Base-by-base conservation (phyloP, 345 rosid species). In the Lenwebbia sp. region DNA sequence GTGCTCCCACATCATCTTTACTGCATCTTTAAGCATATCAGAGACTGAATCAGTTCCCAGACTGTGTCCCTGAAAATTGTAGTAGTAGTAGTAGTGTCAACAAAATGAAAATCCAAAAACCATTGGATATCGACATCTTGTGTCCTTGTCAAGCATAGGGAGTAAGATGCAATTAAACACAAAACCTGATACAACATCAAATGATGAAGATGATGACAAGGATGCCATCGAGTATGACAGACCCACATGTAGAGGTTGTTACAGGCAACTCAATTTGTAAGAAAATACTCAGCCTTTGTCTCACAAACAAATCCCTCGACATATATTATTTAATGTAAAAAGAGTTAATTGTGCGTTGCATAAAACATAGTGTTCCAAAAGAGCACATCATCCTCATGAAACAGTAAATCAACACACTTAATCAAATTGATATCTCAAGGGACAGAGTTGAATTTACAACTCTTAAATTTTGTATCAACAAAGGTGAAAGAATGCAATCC, bases 1-100 rank as follows among this genome's bases (percentile, higher is more conserved):
- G 37, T 89, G 82, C 21, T 87, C 87, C 94, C 94, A 91, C 85
- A 93, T 86, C 90, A 91, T 40, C 84, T 41, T 87, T 47, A 93
- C 70, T 86, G 15, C 87, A 85, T 88, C 94, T 62, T 90, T 84
- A 22, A 93, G 92, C 90, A 89, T 86, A 3, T 85, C 81, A 4
- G 83, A 83, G 57, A 89, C 82, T 33, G 83, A 65, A 49, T 83
- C 87, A 22, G 10, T 33, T 50, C 87, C 89, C 22, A 86, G 89
- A 30, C 85, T 84, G 19, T 62, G 58, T 83, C 86, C 91, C 95
- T 90, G 90, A 86, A 56, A 86, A 83, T 53, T 1, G 13, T 19
- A 19, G 47, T 4, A 2, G 47, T 70, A 49, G 50, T 49, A 12
- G 52, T 50, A 3, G 52, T 50, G 52, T 50, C 52, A 50, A 50